Evolutionary conservation across 139 green algal genomes (phyloP), one percentile per base, ranked within the genome.

Genomic region (Yamagishiella unicocca): DNA sequence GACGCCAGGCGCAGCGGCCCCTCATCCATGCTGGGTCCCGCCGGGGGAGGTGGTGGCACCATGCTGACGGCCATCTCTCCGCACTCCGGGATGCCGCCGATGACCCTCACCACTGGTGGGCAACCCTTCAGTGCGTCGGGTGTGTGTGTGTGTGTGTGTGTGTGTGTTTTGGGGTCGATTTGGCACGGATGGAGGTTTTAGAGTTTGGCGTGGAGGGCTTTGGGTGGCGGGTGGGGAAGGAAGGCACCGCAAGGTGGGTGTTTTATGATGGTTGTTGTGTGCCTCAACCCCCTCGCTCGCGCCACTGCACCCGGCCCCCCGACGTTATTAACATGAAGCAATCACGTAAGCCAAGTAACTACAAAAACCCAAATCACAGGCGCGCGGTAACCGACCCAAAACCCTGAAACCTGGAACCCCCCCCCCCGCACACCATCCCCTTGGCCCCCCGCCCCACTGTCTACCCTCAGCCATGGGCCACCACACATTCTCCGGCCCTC

Each of bases 401-500:
- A n/a, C n/a, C n/a, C n/a, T n/a, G n/a, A n/a, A n/a, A n/a, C n/a
- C n/a, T n/a, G n/a, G n/a, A n/a, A n/a, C n/a, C n/a, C n/a, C n/a
- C n/a, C n/a, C n/a, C n/a, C n/a, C n/a, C n/a, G n/a, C n/a, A n/a
- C n/a, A n/a, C n/a, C n/a, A n/a, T n/a, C n/a, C n/a, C n/a, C n/a
- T n/a, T n/a, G n/a, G n/a, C n/a, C n/a, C n/a, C n/a, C n/a, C n/a
- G n/a, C n/a, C n/a, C n/a, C n/a, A n/a, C n/a, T n/a, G n/a, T n/a
- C n/a, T n/a, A n/a, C 7, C 38, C 61, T 10, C 61, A 75, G 79
- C 40, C 38, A 85, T 76, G 77, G 38, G 27, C 55, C 77, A 43
- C 37, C 55, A 54, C 31, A 22, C 64, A 3, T 87, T 87, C 37
- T n/a, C 50, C 14, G 54, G 82, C 29, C 68, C 82, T 22, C 68